Evolutionary conservation across 2,329 filamentous ascomycete genomes (phyloP).

Genomic region (Aspergillus fijiensis): DNA sequence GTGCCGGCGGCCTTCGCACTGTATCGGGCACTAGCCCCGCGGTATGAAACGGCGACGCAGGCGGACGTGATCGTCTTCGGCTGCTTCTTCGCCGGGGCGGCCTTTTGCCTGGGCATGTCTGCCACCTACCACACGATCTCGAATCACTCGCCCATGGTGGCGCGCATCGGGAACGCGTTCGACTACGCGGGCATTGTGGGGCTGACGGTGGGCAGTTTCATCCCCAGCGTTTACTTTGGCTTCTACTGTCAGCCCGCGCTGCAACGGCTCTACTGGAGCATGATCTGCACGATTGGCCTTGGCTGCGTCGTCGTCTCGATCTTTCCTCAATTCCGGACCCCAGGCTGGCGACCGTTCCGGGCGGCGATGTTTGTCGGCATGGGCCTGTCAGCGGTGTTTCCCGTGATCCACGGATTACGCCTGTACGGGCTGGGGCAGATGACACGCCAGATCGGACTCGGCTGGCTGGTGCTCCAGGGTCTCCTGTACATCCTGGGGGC

Average conservation of each 20-base stretch:
- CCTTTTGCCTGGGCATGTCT: conserved; percentile 74
- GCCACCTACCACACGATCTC: conserved; percentile 80
- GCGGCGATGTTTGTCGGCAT: conserved; percentile 87
- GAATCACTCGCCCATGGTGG: conserved; percentile 78
- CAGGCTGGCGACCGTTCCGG: conserved; percentile 78
- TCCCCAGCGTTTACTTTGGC: conserved; percentile 84
- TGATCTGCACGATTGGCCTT: conserved; percentile 75
- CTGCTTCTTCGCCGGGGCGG: conserved; percentile 76
- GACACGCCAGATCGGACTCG: conserved; percentile 72
- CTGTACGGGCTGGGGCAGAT: conserved; percentile 68
- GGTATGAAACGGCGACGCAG: conserved; percentile 62
- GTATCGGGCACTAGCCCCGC: conserved; percentile 59
- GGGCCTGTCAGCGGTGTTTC: conserved; percentile 79
- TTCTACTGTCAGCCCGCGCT: conserved; percentile 69
- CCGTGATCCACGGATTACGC: conserved; percentile 72
- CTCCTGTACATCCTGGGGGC: conserved; percentile 83
- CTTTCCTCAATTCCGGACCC: conserved; percentile 79
- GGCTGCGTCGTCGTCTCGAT: conserved; percentile 75
- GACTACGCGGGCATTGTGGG: conserved; percentile 94
- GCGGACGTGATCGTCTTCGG: conserved; percentile 70
- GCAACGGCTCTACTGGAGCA: conserved; percentile 70
- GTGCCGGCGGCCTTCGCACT: conserved; percentile 54
- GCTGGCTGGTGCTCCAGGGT: conserved; percentile 78
- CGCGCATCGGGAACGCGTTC: conserved; percentile 83
- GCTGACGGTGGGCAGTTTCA: conserved; percentile 86